These are phyloP conservation scores for Tremella mesenterica DNA, from an alignment of 768 basidiomycete genomes.

Conservation along the genomic window DNA sequence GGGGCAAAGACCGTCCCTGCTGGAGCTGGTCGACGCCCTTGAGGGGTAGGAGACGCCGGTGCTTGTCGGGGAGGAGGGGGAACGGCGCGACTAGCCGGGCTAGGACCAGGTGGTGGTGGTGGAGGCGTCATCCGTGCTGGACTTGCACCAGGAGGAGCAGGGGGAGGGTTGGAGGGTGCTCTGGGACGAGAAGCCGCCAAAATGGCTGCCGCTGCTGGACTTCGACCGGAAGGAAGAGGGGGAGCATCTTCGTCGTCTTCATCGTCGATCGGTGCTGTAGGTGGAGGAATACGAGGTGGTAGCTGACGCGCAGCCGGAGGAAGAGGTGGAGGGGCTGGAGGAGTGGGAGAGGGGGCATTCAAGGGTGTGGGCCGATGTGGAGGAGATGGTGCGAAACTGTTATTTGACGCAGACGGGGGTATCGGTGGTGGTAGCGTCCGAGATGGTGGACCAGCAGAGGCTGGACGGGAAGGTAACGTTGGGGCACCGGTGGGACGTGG, in stretches of 20 bases:
- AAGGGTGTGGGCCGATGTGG: constrained; percentile 13
- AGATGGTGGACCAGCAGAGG: constrained; percentile 14
- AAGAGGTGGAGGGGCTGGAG: constrained; percentile 11
- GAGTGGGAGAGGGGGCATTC: neutral
- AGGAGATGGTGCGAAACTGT: constrained; percentile 27
- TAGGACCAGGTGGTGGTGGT: constrained; percentile 15
- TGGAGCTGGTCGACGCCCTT: constrained; percentile 19
- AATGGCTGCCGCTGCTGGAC: constrained; percentile 12
- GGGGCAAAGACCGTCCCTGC: constrained; percentile 31
- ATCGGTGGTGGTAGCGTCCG: constrained; percentile 5
- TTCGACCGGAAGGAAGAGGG: constrained; percentile 30
- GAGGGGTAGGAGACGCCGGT: constrained; percentile 4
- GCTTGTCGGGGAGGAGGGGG: constrained; percentile 19
- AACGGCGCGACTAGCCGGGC: constrained; percentile 7
- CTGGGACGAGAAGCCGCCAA: constrained; percentile 24
- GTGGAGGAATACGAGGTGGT: constrained; percentile 16
- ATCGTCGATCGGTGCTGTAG: constrained; percentile 18
- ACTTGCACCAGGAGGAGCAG: neutral
- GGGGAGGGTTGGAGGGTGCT: constrained; percentile 3
- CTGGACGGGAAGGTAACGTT: constrained; percentile 4
- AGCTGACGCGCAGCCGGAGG: constrained; percentile 20
- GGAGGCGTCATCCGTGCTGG: constrained; percentile 10
- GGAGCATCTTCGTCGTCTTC: constrained; percentile 27
- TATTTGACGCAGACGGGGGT: constrained; percentile 26
- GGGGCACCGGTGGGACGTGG: constrained; percentile 21